Evolutionary conservation across 257 asterid genomes (phyloP), one percentile per base, ranked within the genome.

Genomic region (Oldenlandia corymbosa): DNA sequence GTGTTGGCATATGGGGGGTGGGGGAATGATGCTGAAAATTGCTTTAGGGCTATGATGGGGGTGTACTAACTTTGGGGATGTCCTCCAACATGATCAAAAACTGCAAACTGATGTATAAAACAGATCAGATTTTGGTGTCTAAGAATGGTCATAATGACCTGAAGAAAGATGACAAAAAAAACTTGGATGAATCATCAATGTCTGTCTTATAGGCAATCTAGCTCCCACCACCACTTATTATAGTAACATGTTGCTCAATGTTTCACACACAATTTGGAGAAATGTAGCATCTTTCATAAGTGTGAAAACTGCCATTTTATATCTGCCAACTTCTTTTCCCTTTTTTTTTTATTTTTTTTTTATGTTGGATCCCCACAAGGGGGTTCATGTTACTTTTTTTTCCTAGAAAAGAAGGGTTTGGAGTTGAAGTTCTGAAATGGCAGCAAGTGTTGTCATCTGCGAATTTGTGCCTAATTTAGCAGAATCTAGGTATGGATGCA

Each of bases 101-200:
- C 8, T 37, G 39, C n/a, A 5, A 41, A 46, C 34, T 61, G 5
- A 11, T 55, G 58, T 46, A 58, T 5, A 56, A 18, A 37, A n/a
- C n/a, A 56, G 70, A 65, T 48, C 57, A 66, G 51, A 16, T 43
- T 51, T 55, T 48, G 47, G 69, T 24, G 67, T 39, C 37, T 53
- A 24, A 26, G 37, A 21, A 62, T 20, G 39, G 16, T 26, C 52
- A 50, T 31, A 41, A 42, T 58, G 55, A 62, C 37, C 20, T 7
- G 23, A 34, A 50, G 39, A 34, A 60, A 60, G 34, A 56, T 69
- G 71, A 58, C 66, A 55, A 52, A 50, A 31, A 73, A 31, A 73
- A 24, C 24, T 37, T 28, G 58, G 58, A 65, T 56, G 65, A 39
- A 34, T 36, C 50, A 34, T 60, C 47, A 67, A 16, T 61, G 55